A percentile compares a stretch with the other conserved stretches of the same genome.
phyloP scores from a whole-genome alignment of 352 stramenopile species.

The Pythium oligandrum region DNA sequence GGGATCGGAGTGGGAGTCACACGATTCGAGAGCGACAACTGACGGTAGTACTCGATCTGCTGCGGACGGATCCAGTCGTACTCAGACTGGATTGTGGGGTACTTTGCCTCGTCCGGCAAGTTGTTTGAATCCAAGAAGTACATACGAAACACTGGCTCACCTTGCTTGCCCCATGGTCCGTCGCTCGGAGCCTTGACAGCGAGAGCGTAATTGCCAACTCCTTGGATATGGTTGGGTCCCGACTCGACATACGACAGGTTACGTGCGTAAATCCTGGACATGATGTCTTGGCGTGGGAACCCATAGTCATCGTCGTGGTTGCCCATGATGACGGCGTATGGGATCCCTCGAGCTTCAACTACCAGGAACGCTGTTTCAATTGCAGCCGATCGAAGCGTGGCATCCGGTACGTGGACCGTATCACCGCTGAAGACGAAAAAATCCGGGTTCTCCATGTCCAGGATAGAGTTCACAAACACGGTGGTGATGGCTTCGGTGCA shows the following conservation, averaged over 20 bases:
- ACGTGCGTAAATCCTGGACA: constrained; percentile 28
- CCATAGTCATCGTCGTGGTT: constrained; percentile 56
- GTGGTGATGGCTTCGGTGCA: constrained; percentile 43
- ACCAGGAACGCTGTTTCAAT: constrained; percentile 31
- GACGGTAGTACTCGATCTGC: constrained; percentile 42
- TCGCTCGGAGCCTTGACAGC: constrained; percentile 28
- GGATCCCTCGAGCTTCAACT: constrained; percentile 37
- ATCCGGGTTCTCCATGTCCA: constrained; percentile 45
- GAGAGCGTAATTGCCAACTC: constrained; percentile 55
- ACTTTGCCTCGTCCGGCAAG: constrained; percentile 21
- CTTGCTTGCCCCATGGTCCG: constrained; percentile 24
- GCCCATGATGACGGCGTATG: constrained; percentile 53
- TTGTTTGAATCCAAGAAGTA: constrained; percentile 57
- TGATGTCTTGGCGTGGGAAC: constrained; percentile 37
- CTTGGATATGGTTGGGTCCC: constrained; percentile 29
- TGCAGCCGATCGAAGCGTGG: constrained; percentile 21
- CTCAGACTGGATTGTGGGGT: constrained; percentile 25
- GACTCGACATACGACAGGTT: constrained; percentile 38
- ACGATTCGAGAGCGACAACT: constrained; percentile 16
- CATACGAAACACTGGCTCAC: constrained; percentile 41
- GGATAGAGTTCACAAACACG: constrained; percentile 35
- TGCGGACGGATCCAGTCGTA: constrained; percentile 55
- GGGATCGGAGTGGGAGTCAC: constrained; percentile 19
- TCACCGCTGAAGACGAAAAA: constrained; percentile 57
- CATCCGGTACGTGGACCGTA: constrained; percentile 27